Percentiles rank a stretch among this genome's conserved stretches.
Evolutionary conservation across 2,329 filamentous ascomycete species (phyloP).

Genomic region (Beauveria scarabaeidicola): DNA sequence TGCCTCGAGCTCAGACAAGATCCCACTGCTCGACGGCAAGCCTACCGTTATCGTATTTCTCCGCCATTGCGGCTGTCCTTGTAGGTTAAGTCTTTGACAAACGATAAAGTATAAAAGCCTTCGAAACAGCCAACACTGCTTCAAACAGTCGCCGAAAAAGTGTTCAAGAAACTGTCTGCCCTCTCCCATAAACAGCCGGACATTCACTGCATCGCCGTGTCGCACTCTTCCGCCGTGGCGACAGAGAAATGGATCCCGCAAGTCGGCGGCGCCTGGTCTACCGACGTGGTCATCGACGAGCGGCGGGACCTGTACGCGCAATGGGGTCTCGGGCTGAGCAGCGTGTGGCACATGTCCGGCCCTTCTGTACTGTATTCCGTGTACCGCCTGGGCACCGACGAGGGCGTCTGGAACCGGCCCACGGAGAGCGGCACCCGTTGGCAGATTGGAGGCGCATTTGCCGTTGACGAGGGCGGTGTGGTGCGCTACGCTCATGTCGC

Average conservation of each 20-base stretch:
- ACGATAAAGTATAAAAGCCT: no score
- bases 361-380: slow-evolving; percentile 48
- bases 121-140: not conserved
- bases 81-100: slow-evolving; percentile 32
- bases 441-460: slow-evolving; percentile 61
- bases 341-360: slow-evolving; percentile 54
- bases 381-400: slow-evolving; percentile 48
- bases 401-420: slow-evolving; percentile 58
- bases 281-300: slow-evolving; percentile 52
- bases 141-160: slow-evolving; percentile 57
- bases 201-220: slow-evolving; percentile 53
- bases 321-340: slow-evolving; percentile 57
- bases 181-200: slow-evolving; percentile 41
- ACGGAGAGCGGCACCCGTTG: slow-evolving; percentile 59
- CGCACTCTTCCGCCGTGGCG: slow-evolving; percentile 45
- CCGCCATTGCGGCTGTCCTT: slow-evolving; percentile 66
- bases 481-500: slow-evolving; percentile 24
- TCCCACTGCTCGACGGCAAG: slow-evolving; percentile 45
- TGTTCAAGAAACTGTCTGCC: slow-evolving; percentile 45
- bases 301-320: slow-evolving; percentile 51
- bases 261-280: slow-evolving; percentile 48
- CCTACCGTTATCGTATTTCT: slow-evolving; percentile 59
- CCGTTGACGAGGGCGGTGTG: slow-evolving; percentile 26
- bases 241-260: slow-evolving; percentile 50
- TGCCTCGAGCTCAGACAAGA: slow-evolving; percentile 45